A percentile compares a stretch with the other conserved stretches of the same genome.
Conservation (phyloP, 2,329 filamentous ascomycete species). For the Aspergillus sojae region DNA sequence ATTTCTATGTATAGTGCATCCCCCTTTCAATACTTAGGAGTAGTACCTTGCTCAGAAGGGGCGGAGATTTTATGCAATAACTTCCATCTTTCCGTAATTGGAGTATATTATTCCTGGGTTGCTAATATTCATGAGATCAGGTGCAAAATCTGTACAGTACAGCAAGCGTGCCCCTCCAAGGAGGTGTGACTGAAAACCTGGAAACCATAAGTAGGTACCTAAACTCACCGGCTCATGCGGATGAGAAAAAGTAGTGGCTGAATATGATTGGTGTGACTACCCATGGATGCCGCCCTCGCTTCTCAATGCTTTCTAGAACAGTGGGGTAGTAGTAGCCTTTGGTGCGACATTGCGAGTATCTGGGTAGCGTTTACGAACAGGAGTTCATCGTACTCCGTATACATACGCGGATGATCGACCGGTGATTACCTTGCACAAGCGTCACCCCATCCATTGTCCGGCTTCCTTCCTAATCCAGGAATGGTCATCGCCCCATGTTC, state of each 20-base stretch:
- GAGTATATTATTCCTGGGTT: background rate
- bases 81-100: background rate
- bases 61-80: background rate
- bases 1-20: background rate
- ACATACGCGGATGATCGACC: conserved; percentile 16
- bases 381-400: conserved; percentile 9
- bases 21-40: background rate
- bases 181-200: background rate
- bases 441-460: background rate
- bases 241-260: conserved; percentile 13
- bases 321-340: conserved; percentile 1
- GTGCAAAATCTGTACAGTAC: background rate
- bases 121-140: background rate
- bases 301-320: conserved; percentile 15
- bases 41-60: conserved; percentile 2
- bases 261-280: conserved; percentile 19
- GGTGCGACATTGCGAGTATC: background rate
- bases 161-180: background rate
- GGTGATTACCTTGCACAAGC: conserved; percentile 3
- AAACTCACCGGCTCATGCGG: conserved; percentile 9
- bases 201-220: conserved; percentile 1
- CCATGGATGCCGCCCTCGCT: conserved; percentile 1
- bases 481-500: background rate
- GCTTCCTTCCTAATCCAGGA: background rate
- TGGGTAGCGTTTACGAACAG: conserved; percentile 3